Percentiles rank a stretch among this genome's conserved stretches.
phyloP scores from a whole-genome alignment of 2,329 filamentous ascomycete genomes.

The Phoma herbarum region DNA sequence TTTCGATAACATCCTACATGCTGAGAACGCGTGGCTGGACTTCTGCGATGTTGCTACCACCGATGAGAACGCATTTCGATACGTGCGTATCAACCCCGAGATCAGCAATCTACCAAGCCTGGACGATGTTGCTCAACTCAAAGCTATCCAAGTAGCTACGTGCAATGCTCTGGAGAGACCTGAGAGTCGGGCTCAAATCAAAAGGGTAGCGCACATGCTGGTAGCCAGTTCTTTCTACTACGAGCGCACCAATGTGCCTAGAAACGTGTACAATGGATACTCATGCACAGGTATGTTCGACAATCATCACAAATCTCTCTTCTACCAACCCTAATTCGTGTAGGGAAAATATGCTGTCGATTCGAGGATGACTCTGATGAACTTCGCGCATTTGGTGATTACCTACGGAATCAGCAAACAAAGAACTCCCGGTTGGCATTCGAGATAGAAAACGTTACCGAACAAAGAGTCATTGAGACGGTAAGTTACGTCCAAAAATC shows the following conservation, averaged over 20 bases:
- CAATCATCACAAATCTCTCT: background rate
- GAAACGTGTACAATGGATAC: background rate
- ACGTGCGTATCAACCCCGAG: background rate
- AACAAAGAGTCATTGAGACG: background rate
- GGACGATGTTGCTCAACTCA: background rate
- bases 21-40: background rate
- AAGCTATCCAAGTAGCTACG: background rate
- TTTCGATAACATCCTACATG: background rate
- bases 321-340: background rate
- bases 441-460: background rate
- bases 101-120: background rate
- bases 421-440: background rate
- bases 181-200: background rate
- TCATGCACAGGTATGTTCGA: background rate
- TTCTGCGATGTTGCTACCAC: background rate
- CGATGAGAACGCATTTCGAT: background rate
- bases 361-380: background rate
- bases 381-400: background rate
- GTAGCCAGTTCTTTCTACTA: slow-evolving; percentile 1
- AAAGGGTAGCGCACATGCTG: background rate
- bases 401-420: background rate
- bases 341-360: background rate
- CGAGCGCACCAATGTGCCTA: background rate
- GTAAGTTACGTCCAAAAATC: background rate
- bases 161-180: background rate